A percentile compares a stretch with the other conserved stretches of the same genome.
phyloP scores from a whole-genome alignment of 345 rosid genomes.

The Corymbia maculata region DNA sequence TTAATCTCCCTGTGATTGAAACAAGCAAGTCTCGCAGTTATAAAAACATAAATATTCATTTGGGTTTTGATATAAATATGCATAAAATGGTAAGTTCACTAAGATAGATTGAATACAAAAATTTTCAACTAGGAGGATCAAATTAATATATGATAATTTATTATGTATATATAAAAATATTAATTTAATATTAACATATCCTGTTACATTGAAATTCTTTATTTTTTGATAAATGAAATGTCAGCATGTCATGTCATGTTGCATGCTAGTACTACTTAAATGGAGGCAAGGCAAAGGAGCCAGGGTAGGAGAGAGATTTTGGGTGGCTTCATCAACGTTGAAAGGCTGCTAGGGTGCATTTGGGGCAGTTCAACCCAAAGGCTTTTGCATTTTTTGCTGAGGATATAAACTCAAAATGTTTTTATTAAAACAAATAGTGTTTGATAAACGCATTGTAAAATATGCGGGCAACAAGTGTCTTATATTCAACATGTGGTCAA shows the following conservation, averaged over 20 bases:
- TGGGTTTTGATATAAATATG: neutral
- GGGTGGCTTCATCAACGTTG: neutral
- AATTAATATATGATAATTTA: too few relatives aligned
- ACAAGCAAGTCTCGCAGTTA: neutral
- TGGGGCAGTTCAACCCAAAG: accelerated
- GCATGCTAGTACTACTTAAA: too few relatives aligned
- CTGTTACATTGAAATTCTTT: too few relatives aligned
- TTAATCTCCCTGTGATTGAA: constrained; percentile 67
- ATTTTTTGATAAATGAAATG: too few relatives aligned
- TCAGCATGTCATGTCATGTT: too few relatives aligned
- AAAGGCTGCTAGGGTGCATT: neutral
- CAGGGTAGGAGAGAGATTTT: too few relatives aligned
- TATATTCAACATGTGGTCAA: too few relatives aligned
- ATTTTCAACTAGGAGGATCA: neutral
- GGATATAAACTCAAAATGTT: neutral
- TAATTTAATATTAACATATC: too few relatives aligned
- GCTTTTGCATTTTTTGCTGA: neutral
- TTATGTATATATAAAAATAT: too few relatives aligned
- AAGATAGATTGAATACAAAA: neutral
- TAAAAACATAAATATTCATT: neutral
- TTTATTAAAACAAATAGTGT: too few relatives aligned
- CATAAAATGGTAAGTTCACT: neutral
- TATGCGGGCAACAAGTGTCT: neutral
- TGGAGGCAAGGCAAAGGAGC: too few relatives aligned
- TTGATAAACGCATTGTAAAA: accelerated